Conservation (phyloP, 2,329 filamentous ascomycete genomes). For the Aspergillus versicolor region DNA sequence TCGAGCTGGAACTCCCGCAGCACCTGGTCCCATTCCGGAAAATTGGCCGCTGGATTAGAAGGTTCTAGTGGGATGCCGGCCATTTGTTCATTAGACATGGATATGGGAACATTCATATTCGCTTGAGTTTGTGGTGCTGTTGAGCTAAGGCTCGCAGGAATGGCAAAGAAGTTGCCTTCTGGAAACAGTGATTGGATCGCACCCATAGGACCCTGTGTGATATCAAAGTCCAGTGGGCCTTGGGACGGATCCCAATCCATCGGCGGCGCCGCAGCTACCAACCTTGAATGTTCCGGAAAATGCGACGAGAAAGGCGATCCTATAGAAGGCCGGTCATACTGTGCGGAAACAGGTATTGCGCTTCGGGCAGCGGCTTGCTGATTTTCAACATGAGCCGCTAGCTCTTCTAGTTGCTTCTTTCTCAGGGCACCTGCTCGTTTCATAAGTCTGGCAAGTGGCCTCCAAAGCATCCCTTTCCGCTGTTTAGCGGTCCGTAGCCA, state of each 20-base stretch:
- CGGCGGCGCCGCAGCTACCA: constrained; percentile 12
- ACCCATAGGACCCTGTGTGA: constrained; percentile 25
- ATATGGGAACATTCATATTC: constrained; percentile 9
- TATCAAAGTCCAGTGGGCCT: constrained; percentile 22
- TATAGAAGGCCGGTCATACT: constrained; percentile 7
- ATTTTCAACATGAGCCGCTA: constrained; percentile 21
- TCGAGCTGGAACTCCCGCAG: constrained; percentile 41
- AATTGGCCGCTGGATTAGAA: constrained; percentile 24
- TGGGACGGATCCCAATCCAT: constrained; percentile 7
- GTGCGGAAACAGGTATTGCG: constrained; percentile 1
- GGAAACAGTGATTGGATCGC: constrained; percentile 31
- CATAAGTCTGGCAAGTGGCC: constrained; percentile 61
- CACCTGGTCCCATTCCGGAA: constrained; percentile 40
- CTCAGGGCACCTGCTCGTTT: constrained; percentile 57
- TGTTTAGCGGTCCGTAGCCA: constrained; percentile 36
- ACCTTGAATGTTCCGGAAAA: constrained; percentile 15
- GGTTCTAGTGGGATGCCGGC: constrained; percentile 15
- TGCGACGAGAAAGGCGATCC: constrained; percentile 20
- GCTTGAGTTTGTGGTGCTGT: constrained; percentile 10
- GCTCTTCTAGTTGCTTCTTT: constrained; percentile 46
- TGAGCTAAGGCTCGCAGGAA: constrained; percentile 15
- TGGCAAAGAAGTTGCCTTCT: constrained; percentile 24
- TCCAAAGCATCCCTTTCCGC: constrained; percentile 62
- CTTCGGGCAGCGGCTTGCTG: constrained; percentile 7
- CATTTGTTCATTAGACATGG: constrained; percentile 11